Evolutionary conservation across 2,329 filamentous ascomycete genomes (phyloP).

Genomic region (Aspergillus sp.): DNA sequence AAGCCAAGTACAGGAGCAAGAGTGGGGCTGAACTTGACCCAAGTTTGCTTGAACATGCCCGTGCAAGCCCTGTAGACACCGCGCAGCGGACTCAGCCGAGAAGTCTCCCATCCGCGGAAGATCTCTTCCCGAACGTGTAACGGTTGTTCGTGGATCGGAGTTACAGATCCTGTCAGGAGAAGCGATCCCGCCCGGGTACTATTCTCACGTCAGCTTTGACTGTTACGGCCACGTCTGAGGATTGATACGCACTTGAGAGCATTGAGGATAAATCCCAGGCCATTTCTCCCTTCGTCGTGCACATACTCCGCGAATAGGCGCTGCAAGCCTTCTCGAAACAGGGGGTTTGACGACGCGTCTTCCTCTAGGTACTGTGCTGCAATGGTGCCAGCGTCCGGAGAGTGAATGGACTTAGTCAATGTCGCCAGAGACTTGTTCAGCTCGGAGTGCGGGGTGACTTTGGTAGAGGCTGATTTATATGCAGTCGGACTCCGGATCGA

Average conservation of each 20-base stretch:
- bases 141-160: conserved; percentile 57
- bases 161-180: conserved; percentile 58
- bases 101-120: conserved; percentile 54
- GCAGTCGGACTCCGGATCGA: conserved; percentile 48
- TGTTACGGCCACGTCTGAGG: neutral
- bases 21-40: conserved; percentile 55
- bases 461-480: conserved; percentile 36
- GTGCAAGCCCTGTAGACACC: conserved; percentile 52
- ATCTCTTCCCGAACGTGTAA: conserved; percentile 57
- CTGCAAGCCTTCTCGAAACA: conserved; percentile 52
- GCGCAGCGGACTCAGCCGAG: conserved; percentile 56
- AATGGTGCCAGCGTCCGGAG: conserved; percentile 36
- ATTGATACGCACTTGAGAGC: conserved; percentile 51
- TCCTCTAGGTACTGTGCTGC: conserved; percentile 52
- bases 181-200: conserved; percentile 59
- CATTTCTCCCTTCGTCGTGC: conserved; percentile 50
- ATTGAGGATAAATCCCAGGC: conserved; percentile 55
- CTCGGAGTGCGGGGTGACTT: conserved; percentile 43
- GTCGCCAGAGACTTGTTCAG: conserved; percentile 42
- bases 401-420: conserved; percentile 30
- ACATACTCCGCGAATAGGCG: conserved; percentile 53
- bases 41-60: conserved; percentile 53
- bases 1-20: conserved; percentile 55
- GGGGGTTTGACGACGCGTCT: conserved; percentile 49
- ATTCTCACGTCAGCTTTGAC: conserved; percentile 1